phyloP scores from a whole-genome alignment of 148 eudicot genomes.

The Vaccinium myrtillus region DNA sequence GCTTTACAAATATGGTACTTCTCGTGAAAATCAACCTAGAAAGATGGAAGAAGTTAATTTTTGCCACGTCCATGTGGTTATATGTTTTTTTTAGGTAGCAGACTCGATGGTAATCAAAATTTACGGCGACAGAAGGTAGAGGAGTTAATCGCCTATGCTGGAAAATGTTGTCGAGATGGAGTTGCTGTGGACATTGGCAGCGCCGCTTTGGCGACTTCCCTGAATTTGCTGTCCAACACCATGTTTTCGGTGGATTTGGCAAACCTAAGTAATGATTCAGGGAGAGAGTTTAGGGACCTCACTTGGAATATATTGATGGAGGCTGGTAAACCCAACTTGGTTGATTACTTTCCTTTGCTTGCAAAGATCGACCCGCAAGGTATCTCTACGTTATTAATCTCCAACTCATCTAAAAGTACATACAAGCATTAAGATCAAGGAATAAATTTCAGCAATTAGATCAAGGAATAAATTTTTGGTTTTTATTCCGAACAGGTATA shows the following conservation, averaged over 20 bases:
- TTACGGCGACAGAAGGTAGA: not conserved
- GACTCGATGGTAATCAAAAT: not conserved
- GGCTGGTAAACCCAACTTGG: slow-evolving; percentile 19
- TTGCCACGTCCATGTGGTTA: no score
- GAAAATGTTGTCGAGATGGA: not conserved
- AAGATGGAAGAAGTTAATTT: no score
- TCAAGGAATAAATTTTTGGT: not conserved
- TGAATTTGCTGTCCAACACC: slow-evolving; percentile 11
- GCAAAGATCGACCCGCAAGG: slow-evolving; percentile 25
- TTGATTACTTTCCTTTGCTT: slow-evolving; percentile 21
- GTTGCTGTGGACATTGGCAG: slow-evolving; percentile 8
- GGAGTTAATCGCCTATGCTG: not conserved
- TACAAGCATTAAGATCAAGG: no score
- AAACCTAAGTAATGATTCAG: not conserved
- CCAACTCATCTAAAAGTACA: not conserved
- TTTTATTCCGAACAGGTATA: not conserved
- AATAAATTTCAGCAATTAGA: no score
- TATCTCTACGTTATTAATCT: not conserved
- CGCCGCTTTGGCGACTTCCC: slow-evolving; percentile 1
- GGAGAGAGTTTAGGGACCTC: slow-evolving; percentile 6
- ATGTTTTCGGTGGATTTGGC: slow-evolving; percentile 11
- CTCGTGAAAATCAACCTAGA: no score
- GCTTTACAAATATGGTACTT: not conserved
- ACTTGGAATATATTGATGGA: not conserved
- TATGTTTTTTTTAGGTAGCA: not conserved